phyloP scores from a whole-genome alignment of 495 filamentous ascomycete genomes.

The Penicillium ochrochloron region DNA sequence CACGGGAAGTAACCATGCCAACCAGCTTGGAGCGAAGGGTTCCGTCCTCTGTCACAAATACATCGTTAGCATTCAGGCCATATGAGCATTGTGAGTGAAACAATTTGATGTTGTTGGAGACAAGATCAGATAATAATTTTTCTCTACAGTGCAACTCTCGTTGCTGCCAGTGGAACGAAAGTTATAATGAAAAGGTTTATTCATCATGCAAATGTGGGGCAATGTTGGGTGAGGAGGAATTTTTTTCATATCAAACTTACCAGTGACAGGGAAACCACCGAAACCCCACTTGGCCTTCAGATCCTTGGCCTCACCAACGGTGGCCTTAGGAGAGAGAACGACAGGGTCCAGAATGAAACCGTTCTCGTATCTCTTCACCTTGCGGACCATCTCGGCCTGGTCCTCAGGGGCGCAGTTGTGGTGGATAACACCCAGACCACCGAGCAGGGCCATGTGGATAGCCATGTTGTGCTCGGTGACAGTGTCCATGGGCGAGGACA shows the following conservation, averaged over 20 bases:
- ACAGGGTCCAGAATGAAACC: constrained; percentile 98
- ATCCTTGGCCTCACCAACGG: constrained; percentile 87
- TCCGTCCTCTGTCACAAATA: constrained; percentile 71
- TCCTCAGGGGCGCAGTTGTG: constrained; percentile 96
- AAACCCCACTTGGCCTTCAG: constrained; percentile 98
- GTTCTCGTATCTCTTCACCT: constrained; percentile 99
- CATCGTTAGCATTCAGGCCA: constrained; percentile 34
- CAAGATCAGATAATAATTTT: constrained; percentile 51
- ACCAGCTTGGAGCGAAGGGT: constrained; percentile 92
- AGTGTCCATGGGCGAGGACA: constrained; percentile 99
- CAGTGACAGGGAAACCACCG: constrained; percentile 97
- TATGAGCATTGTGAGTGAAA: constrained; percentile 34
- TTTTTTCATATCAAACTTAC: constrained; percentile 61
- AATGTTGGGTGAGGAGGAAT: constrained; percentile 22
- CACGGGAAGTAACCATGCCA: constrained; percentile 95
- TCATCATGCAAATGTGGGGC: constrained; percentile 65
- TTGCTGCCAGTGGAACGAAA: constrained; percentile 99
- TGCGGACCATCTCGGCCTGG: constrained; percentile 98
- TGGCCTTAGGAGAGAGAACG: constrained; percentile 84
- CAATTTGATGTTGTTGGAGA: constrained; percentile 18
- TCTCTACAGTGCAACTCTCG: constrained; percentile 83
- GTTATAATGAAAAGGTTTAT: constrained; percentile 79
- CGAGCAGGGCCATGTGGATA: constrained; percentile 96
- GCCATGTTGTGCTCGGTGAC: constrained; percentile 99
- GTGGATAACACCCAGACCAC: constrained; percentile 95